Evolutionary conservation across 495 filamentous ascomycete species (phyloP), one percentile per base, ranked within the genome.

Genomic region (Opeltia flavorubescens): DNA sequence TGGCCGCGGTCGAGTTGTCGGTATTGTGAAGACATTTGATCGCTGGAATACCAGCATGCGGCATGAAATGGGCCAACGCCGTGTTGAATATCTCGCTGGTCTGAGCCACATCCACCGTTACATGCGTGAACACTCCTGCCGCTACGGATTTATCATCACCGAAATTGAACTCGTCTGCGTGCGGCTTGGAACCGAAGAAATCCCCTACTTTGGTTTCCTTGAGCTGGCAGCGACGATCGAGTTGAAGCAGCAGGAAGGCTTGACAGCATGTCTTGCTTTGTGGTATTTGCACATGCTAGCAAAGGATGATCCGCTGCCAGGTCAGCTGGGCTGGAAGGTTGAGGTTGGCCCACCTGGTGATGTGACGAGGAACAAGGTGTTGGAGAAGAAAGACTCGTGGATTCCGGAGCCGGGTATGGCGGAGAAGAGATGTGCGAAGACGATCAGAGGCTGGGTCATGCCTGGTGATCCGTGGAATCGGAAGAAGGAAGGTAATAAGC

Each of bases 21-120:
- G 88, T 5, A 74, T 95, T 5, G 84, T 86, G 54, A 91, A 89
- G 66, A 80, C 76, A 58, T 94, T 86, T 60, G 83, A 94, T 57
- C 77, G 83, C 34, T 95, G 89, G 85, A 94, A 95, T 69, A 86
- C 84, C 3, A 84, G 83, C 47, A 89, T 94, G 85, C 84, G 87
- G 57, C 79, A 78, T 50, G 86, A 89, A 58, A 74, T 76, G 30
- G 82, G 86, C 38, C 71, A 81, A 60, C 78, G 83, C 50, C 77
- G 86, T 24, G 83, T 93, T 46, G 76, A 88, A 61, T 95, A 93
- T 64, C 78, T 94, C 7, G 76, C 83, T 27, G 83, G 84, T 5
- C 75, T 95, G 9, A 75, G 86, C 0, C 84, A 93, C 49, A 66
- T 95, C 24, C 88, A 95, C 60, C 76, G 80, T 36, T 76, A 78